Base-by-base conservation (phyloP, 345 rosid species). In the Eucalyptus pauciflora region DNA sequence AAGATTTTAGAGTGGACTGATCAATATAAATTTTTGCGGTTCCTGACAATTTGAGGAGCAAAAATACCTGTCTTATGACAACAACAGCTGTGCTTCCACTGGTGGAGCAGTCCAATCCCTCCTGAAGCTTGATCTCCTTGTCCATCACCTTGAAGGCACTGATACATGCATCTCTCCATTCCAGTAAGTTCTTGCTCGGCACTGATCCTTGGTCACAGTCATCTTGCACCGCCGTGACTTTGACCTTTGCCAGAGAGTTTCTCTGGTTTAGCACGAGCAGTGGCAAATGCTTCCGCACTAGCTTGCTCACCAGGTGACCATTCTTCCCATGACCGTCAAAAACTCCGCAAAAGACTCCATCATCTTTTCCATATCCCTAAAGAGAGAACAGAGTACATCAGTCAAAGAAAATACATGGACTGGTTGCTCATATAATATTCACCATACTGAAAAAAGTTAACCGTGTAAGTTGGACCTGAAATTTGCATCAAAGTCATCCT, bases 311-410 rank as follows among this genome's bases (percentile, higher is more conserved):
- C 1, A 91, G 29, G 24, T 96, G 96, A 87, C 99, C 99, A 71
- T 91, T 95, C 88, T 91, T 92, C 92, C 99, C 99, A 91, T 97
- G 99, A 29, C 99, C 99, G 89, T 97, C 99, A 90, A 96, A 96
- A 41, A 97, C 98, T 80, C 94, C 98, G 89, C 95, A 94, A 33
- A 96, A 91, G 2, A 89, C 94, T 89, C 96, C 97, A 56, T 89
- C 93, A 88, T 92, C 92, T 83, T 64, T 88, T 90, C 97, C 98
- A 91, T 94, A 96, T 7, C 95, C 97, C 98, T 94, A 20, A 50
- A 50, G 17, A 76, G 22, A 13, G 45, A 76, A 43, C n/a, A 6
- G 45, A 24, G 29, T 76, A 76, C 48, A 76, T 76, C 85, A 49
- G 45, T 62, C 54, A 51, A 80, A 27, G 52, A 58, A 71, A 86